Evolutionary conservation across 2,329 filamentous ascomycete genomes (phyloP).

Genomic region (Blastomyces emzantsi): DNA sequence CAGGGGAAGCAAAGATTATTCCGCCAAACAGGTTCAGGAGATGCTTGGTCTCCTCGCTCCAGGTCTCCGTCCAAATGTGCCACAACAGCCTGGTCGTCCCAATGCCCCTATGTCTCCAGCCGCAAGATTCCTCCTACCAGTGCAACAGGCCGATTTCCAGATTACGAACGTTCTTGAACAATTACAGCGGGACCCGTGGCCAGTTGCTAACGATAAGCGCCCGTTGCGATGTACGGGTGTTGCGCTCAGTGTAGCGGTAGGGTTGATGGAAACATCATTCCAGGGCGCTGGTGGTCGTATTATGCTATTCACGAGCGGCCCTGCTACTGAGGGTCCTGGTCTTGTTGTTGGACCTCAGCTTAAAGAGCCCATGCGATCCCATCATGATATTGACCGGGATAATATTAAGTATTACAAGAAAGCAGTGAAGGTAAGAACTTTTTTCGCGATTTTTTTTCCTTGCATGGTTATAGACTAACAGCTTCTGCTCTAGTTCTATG

Average conservation of each 20-base stretch:
- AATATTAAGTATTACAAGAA: slow-evolving; percentile 99
- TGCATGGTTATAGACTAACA: slow-evolving; percentile 17
- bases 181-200: slow-evolving; percentile 95
- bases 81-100: slow-evolving; percentile 64
- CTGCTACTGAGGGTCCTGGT: slow-evolving; percentile 90
- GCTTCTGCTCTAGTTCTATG: slow-evolving; percentile 65
- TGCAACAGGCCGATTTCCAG: slow-evolving; percentile 94
- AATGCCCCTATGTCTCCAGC: slow-evolving; percentile 69
- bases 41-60: slow-evolving; percentile 81
- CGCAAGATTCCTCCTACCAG: slow-evolving; percentile 82
- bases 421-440: slow-evolving; percentile 65
- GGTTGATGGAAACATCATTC: slow-evolving; percentile 87
- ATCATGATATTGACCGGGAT: slow-evolving; percentile 97
- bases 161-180: slow-evolving; percentile 93
- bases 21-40: slow-evolving; percentile 98
- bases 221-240: slow-evolving; percentile 89
- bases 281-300: slow-evolving; percentile 91
- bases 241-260: slow-evolving; percentile 89
- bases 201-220: slow-evolving; percentile 85
- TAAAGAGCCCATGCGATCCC: slow-evolving; percentile 91
- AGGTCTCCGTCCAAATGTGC: slow-evolving; percentile 62
- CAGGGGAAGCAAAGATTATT: slow-evolving; percentile 93
- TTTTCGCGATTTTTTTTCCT: background rate
- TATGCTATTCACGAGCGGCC: slow-evolving; percentile 94
- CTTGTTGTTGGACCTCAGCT: slow-evolving; percentile 95